phyloP scores from a whole-genome alignment of 176 grass and related monocot genomes.

The Musa troglodytarum region DNA sequence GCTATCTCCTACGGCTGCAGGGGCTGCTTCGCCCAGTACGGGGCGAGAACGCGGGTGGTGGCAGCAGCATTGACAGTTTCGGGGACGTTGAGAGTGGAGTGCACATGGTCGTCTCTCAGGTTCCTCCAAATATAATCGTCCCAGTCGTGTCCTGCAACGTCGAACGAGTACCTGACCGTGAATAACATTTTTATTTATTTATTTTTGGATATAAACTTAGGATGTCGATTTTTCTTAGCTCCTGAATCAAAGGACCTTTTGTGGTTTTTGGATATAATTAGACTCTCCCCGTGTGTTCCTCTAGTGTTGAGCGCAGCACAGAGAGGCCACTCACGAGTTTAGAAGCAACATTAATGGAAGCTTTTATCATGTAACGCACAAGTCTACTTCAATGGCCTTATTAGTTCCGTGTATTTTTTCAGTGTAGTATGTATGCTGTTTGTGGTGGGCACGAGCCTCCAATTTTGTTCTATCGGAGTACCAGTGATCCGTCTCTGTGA shows the following conservation, averaged over 20 bases:
- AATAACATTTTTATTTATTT: not conserved
- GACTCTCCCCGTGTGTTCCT: no score
- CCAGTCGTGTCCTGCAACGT: conserved; percentile 28
- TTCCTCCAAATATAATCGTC: conserved; percentile 12
- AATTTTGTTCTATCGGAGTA: no score
- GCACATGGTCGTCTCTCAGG: conserved; percentile 20
- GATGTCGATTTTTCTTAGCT: not conserved
- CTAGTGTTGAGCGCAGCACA: not conserved
- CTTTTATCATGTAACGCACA: no score
- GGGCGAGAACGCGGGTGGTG: not conserved
- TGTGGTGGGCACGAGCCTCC: no score
- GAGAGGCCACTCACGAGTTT: no score
- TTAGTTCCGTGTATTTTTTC: no score
- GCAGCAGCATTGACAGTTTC: not conserved
- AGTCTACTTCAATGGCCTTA: no score
- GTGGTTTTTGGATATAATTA: not conserved
- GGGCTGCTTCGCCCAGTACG: conserved; percentile 40
- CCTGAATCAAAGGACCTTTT: not conserved
- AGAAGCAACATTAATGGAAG: no score
- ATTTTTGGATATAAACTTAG: not conserved
- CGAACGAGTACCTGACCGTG: conserved; percentile 7
- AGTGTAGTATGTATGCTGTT: no score
- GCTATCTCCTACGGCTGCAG: conserved; percentile 59
- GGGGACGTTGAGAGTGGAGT: conserved; percentile 15
- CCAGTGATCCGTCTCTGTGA: no score